Conservation (phyloP, 2,329 filamentous ascomycete species). For the Lachnellula suecica region DNA sequence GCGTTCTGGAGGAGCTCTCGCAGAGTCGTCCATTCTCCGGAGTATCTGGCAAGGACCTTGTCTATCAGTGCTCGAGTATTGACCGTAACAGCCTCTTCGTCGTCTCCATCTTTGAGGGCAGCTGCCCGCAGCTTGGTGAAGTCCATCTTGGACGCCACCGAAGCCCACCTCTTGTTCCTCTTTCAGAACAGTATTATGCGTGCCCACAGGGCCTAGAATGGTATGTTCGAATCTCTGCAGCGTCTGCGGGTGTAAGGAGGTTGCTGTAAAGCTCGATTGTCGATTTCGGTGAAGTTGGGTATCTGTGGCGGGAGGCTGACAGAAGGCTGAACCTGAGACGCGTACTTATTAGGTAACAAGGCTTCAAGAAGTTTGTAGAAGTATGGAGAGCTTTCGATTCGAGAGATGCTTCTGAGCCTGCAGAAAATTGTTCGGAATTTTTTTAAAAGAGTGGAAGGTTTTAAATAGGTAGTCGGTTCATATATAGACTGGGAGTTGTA, state of each 20-base stretch:
- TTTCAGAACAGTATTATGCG: neutral
- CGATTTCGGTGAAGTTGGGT: neutral
- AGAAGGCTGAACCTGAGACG: conserved; percentile 7
- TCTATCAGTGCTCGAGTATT: conserved; percentile 96
- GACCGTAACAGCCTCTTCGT: conserved; percentile 96
- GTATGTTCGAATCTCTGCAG: neutral
- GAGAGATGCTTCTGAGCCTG: neutral
- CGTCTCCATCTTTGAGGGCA: conserved; percentile 80
- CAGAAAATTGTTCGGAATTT: too few species aligned
- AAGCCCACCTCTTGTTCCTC: neutral
- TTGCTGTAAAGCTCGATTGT: neutral
- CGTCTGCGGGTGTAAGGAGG: neutral
- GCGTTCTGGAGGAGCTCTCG: conserved; percentile 97
- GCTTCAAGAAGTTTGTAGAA: neutral
- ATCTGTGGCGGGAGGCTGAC: conserved; percentile 14
- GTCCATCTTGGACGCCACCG: conserved; percentile 52
- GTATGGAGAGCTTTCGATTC: neutral
- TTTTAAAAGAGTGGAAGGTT: too few species aligned
- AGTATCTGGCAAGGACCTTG: conserved; percentile 95
- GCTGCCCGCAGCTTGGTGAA: conserved; percentile 79
- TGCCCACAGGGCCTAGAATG: neutral
- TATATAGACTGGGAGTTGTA: too few species aligned
- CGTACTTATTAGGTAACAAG: neutral
- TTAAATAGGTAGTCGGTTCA: too few species aligned
- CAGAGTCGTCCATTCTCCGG: conserved; percentile 87